Conservation (phyloP, 768 basidiomycete species). For the Phaffia australis region DNA sequence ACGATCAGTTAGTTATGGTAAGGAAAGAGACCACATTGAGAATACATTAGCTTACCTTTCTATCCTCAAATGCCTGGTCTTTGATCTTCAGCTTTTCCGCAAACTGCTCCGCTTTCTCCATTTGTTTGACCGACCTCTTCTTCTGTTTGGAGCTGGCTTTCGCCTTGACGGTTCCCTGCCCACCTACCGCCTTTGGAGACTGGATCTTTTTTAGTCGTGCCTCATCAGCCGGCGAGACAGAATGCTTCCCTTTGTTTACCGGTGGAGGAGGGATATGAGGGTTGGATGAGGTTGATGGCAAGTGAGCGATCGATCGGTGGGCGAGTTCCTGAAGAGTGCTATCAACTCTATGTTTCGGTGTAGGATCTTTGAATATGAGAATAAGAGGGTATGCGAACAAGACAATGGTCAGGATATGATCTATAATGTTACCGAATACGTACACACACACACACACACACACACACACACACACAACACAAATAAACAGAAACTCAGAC, state of each 20-base stretch:
- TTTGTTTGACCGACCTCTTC: slow-evolving; percentile 3
- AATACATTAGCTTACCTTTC: slow-evolving; percentile 4
- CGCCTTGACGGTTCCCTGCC: slow-evolving; percentile 2
- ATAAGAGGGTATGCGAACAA: neutral
- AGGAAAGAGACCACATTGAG: neutral
- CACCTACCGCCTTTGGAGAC: too few species aligned
- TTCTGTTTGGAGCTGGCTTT: slow-evolving; percentile 14
- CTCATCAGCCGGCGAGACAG: slow-evolving; percentile 3
- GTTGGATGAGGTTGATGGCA: slow-evolving; percentile 4
- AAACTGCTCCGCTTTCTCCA: slow-evolving; percentile 6
- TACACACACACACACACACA: too few species aligned
- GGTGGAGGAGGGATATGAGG: slow-evolving; percentile 10
- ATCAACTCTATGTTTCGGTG: neutral
- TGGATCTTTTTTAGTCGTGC: neutral
- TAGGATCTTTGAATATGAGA: neutral
- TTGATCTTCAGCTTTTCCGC: slow-evolving; percentile 14
- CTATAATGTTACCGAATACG: neutral
- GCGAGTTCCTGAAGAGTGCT: neutral
- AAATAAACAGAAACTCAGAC: too few species aligned
- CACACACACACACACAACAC: too few species aligned
- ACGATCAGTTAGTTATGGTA: too few species aligned
- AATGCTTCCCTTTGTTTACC: slow-evolving; percentile 1
- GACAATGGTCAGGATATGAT: neutral
- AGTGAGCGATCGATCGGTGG: slow-evolving; percentile 8
- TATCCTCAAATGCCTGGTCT: slow-evolving; percentile 7